phyloP scores from a whole-genome alignment of 495 filamentous ascomycete species.

The Venustampulla echinocandica region DNA sequence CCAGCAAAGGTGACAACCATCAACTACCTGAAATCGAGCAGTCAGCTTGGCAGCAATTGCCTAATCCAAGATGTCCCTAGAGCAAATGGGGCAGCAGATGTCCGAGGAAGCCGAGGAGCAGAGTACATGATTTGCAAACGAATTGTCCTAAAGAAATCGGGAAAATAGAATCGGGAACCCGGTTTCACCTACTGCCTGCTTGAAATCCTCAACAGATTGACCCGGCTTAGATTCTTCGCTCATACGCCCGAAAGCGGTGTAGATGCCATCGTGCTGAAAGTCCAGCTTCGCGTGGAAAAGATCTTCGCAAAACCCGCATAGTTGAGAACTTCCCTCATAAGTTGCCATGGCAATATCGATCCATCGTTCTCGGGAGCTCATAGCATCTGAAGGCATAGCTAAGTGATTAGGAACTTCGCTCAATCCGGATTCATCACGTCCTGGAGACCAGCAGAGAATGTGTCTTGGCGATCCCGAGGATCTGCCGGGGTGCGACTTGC shows the following conservation, averaged over 20 bases:
- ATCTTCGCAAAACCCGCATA: background rate
- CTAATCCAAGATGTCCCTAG: background rate
- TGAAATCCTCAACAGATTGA: constrained; percentile 2
- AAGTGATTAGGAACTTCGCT: background rate
- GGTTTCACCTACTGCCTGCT: background rate
- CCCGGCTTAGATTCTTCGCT: constrained; percentile 1
- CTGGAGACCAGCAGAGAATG: background rate
- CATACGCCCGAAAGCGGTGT: background rate
- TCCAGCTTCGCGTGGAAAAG: background rate
- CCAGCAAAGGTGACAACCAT: constrained; percentile 3
- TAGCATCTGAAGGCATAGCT: background rate
- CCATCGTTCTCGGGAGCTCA: constrained; percentile 1
- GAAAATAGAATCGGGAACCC: background rate
- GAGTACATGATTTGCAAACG: background rate
- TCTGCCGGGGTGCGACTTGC: background rate
- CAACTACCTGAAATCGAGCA: background rate
- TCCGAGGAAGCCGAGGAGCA: background rate
- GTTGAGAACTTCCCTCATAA: constrained; percentile 3
- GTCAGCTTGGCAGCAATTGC: background rate
- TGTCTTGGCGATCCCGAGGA: background rate
- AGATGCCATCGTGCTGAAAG: background rate
- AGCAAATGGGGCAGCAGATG: background rate
- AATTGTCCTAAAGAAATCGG: background rate
- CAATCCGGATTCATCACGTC: background rate
- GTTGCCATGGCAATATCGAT: background rate